Evolutionary conservation across 2,329 filamentous ascomycete genomes (phyloP), one percentile per base, ranked within the genome.

Genomic region (Colletotrichum sp.): DNA sequence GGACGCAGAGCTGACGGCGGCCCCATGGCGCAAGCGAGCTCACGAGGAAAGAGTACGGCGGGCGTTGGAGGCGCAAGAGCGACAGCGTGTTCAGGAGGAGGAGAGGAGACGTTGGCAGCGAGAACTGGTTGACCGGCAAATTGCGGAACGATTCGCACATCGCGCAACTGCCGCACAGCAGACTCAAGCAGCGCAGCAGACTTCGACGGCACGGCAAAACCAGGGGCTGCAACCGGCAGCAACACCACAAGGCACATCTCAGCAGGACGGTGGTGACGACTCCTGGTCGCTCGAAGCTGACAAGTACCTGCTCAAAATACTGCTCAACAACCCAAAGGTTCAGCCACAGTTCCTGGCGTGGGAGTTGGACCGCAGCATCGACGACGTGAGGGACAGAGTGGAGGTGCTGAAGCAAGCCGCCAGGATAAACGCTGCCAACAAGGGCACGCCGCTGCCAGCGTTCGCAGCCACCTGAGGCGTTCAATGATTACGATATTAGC

Each of bases 351-450:
- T 30, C 14, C 60, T 76, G 5, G 43, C 61, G 13, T 65, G 59
- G 74, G 59, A 71, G 26, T 63, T 66, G 4, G 24, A 67, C 14
- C 65, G 71, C 30, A 63, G 28, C 36, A 43, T 65, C 21, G 48
- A 61, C 14, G 74, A 76, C 6, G 66, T 76, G 9, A 67, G 34
- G 28, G 36, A 59, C 7, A 71, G 57, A 72, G 66, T 67, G 36
- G 63, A 60, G 14, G 9, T 65, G 60, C 60, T 76, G 28, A 76
- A 75, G 67, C 48, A 61, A 39, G 63, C 59, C 36, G 71, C 71
- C 65, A 60, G 74, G 32, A 48, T 30, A 26, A 30, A 34, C 26
- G 72, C 72, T 16, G 43, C 59, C 21, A 48, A 24, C 12, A 70
- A n/a, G 36, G 43, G 59, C 60, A 65, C 32, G 26, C 14, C 43